phyloP scores from a whole-genome alignment of 305 asterid genomes.

The Vinca major region DNA sequence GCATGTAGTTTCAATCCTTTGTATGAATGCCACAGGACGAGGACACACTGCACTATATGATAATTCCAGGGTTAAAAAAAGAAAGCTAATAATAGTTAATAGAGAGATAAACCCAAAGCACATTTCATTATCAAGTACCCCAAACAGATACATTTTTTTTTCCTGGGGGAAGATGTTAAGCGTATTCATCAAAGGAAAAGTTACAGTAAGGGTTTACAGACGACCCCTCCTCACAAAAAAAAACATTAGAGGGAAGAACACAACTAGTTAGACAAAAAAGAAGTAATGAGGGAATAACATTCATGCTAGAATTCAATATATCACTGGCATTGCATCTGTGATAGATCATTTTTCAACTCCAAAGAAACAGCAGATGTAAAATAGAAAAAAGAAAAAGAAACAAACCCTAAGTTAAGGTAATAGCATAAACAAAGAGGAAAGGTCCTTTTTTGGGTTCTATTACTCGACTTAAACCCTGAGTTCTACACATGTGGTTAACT shows the following conservation, averaged over 20 bases:
- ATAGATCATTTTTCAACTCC: not conserved
- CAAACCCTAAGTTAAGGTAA: not conserved
- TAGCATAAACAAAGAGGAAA: not conserved
- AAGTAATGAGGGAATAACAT: not conserved
- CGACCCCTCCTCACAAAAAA: too few species aligned
- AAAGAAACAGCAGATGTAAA: not conserved
- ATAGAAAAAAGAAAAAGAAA: not conserved
- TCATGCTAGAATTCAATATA: not conserved
- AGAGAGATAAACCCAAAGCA: not conserved
- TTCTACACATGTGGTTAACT: too few species aligned
- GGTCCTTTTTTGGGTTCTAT: not conserved
- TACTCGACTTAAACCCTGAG: too few species aligned
- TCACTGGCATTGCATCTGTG: not conserved
- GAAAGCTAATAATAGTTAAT: not conserved
- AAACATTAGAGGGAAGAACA: too few species aligned
- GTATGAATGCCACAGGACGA: constrained; percentile 3
- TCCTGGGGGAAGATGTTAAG: too few species aligned
- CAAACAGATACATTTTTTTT: too few species aligned
- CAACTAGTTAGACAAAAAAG: not conserved
- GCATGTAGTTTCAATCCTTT: not conserved
- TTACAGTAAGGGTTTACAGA: too few species aligned
- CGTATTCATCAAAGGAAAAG: too few species aligned
- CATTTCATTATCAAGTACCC: not conserved
- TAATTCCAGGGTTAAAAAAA: not conserved
- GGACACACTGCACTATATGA: not conserved